A percentile compares a stretch with the other conserved stretches of the same genome.
phyloP scores from a whole-genome alignment of 139 green algal genomes.

The Chlamydomonas sphaeroides region DNA sequence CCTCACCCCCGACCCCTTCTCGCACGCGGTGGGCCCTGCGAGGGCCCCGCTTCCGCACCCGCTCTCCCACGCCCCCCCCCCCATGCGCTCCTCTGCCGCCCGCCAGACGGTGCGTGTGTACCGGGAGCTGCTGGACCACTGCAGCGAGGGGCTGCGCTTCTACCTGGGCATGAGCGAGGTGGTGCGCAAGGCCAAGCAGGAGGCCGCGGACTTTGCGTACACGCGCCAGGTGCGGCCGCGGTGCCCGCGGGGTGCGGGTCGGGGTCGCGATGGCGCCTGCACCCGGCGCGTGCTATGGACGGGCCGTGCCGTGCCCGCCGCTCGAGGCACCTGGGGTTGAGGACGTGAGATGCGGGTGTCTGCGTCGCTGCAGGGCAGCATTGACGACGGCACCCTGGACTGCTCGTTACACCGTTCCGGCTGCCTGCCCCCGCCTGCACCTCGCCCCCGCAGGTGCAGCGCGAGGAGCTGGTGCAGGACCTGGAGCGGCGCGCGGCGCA shows the following conservation, averaged over 20 bases:
- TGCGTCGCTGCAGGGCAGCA: too few species aligned
- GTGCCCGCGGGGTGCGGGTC: background rate
- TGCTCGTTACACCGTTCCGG: background rate
- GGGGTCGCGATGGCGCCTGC: too few species aligned
- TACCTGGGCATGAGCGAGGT: constrained; percentile 86
- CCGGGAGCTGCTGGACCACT: constrained; percentile 74
- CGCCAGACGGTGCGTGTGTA: constrained; percentile 55
- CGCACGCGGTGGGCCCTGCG: too few species aligned
- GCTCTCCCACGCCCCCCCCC: too few species aligned
- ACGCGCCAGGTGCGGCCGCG: constrained; percentile 54
- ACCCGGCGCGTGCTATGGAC: too few species aligned
- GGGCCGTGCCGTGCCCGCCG: too few species aligned
- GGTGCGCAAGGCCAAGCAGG: constrained; percentile 80
- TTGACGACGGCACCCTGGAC: too few species aligned
- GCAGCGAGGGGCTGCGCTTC: constrained; percentile 81
- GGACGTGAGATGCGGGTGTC: too few species aligned
- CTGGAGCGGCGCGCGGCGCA: constrained; percentile 33
- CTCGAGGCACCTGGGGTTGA: too few species aligned
- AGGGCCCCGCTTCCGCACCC: too few species aligned
- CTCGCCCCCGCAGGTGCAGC: constrained; percentile 25
- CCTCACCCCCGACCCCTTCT: too few species aligned
- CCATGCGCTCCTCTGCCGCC: too few species aligned
- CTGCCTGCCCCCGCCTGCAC: background rate
- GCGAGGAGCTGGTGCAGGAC: constrained; percentile 48
- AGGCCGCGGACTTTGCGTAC: constrained; percentile 78